phyloP scores from a whole-genome alignment of 192 early-diverging fungal species.

The Chytriomyces sp. region DNA sequence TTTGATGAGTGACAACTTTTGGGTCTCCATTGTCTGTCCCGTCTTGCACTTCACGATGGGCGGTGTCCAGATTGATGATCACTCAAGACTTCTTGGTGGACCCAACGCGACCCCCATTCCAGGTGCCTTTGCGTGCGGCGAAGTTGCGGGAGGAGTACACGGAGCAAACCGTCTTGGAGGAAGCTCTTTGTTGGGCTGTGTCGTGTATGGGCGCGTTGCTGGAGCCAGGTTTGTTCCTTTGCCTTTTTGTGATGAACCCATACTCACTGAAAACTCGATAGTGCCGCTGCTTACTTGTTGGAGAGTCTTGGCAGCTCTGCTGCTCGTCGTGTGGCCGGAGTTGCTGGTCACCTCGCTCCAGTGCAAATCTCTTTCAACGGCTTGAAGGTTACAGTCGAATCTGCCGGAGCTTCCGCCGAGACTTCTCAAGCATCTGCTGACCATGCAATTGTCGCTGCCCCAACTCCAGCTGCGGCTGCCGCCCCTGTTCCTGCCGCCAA shows the following conservation, averaged over 20 bases:
- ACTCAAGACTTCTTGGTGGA: constrained; percentile 60
- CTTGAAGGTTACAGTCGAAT: constrained; percentile 64
- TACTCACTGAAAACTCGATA: constrained; percentile 19
- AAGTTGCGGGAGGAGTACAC: constrained; percentile 94
- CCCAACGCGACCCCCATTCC: constrained; percentile 60
- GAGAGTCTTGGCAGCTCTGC: constrained; percentile 56
- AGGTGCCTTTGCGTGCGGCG: constrained; percentile 80
- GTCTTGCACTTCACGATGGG: constrained; percentile 73
- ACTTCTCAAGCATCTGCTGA: constrained; percentile 9
- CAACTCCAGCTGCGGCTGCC: constrained; percentile 41
- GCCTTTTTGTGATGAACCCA: neutral
- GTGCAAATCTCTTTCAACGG: constrained; percentile 58
- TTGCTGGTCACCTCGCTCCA: constrained; percentile 62
- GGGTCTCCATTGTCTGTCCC: constrained; percentile 59
- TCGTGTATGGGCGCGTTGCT: constrained; percentile 93
- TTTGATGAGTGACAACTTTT: constrained; percentile 50
- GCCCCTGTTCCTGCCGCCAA: constrained; percentile 40
- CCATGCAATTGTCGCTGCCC: constrained; percentile 29
- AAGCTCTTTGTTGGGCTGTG: constrained; percentile 90
- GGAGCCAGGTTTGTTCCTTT: constrained; percentile 53
- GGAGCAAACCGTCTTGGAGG: constrained; percentile 96
- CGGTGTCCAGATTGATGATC: constrained; percentile 80
- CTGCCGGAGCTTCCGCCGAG: constrained; percentile 50
- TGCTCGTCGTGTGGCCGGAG: constrained; percentile 65
- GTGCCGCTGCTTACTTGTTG: constrained; percentile 64